Evolutionary conservation across 2,329 filamentous ascomycete species (phyloP), one percentile per base, ranked within the genome.

Genomic region (Aspergillus texensis): DNA sequence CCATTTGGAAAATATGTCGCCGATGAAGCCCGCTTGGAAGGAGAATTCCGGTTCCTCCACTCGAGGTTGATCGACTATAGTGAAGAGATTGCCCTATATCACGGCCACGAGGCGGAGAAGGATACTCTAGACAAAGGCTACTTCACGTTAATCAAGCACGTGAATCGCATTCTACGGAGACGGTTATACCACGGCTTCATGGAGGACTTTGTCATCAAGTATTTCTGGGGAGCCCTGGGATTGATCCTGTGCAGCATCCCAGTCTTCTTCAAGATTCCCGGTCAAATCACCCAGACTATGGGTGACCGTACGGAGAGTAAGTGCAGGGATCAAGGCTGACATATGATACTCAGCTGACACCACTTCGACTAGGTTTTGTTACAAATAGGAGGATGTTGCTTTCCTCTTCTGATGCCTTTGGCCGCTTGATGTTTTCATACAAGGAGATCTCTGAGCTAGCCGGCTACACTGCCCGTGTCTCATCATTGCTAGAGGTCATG

Each of bases 181-280:
- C 88, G 95, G 56, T 91, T 99, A 77, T 98, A 98, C 78, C 94
- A 99, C 77, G 94, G 94, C n/a, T 90, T 99, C 73, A 97, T 98
- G 94, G 95, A 99, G 77, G 95, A 99, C 78, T 99, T 97, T 78
- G 93, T 98, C 62, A 97, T 99, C 79, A 99, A 99, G 79, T 99
- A 99, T 77, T 95, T 98, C 80, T 99, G 95, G 95, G 95, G 95
- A 46, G 94, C 95, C 2, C 79, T 99, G 50, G 95, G 95, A 1
- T 85, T 99, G 67, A 79, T 97, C 67, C 88, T 99, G 11, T 99
- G 95, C 83, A 96, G 93, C 77, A 89, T 97, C 0, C 95, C 95
- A 0, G 94, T 98, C 2, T 99, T 99, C 78, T 91, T 99, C 83
- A 94, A 94, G 78, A 86, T 97, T 21, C 93, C 94, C 0, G 91